Conservation (phyloP, 2,329 filamentous ascomycete species). For the Helminthosporium solani region DNA sequence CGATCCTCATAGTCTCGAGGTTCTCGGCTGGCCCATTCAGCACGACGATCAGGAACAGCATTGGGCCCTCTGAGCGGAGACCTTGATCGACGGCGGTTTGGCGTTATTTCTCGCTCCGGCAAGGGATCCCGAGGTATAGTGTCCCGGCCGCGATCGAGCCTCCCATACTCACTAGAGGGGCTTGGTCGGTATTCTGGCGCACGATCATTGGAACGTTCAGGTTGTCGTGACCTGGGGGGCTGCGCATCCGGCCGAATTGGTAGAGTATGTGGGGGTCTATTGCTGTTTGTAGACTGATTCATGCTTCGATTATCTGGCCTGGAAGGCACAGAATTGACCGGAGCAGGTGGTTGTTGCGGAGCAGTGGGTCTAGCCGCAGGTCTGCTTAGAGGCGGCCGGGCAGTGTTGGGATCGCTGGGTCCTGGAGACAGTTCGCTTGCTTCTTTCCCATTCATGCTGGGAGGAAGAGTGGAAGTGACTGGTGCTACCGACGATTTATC, state of each 20-base stretch:
- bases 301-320: conserved; percentile 38
- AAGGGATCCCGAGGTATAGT: conserved; percentile 30
- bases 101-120: conserved; percentile 45
- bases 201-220: conserved; percentile 37
- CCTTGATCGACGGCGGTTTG: conserved; percentile 40
- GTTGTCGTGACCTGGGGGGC: conserved; percentile 45
- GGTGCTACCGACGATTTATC: conserved; percentile 14
- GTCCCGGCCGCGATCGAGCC: conserved; percentile 47
- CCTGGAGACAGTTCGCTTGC: conserved; percentile 11
- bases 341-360: conserved; percentile 13
- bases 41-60: conserved; percentile 28
- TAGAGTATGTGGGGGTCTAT: conserved; percentile 45
- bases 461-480: conserved; percentile 13
- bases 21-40: conserved; percentile 32
- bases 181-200: conserved; percentile 30
- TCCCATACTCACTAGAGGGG: conserved; percentile 44
- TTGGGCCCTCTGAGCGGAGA: conserved; percentile 38
- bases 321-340: conserved; percentile 23
- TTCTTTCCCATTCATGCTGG: conserved; percentile 24
- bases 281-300: conserved; percentile 24
- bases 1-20: conserved; percentile 41
- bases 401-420: background rate
- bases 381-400: conserved; percentile 10
- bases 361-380: conserved; percentile 15
- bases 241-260: conserved; percentile 62